Evolutionary conservation across 2,329 filamentous ascomycete species (phyloP), one percentile per base, ranked within the genome.

Genomic region (Xylariaceae sp.): DNA sequence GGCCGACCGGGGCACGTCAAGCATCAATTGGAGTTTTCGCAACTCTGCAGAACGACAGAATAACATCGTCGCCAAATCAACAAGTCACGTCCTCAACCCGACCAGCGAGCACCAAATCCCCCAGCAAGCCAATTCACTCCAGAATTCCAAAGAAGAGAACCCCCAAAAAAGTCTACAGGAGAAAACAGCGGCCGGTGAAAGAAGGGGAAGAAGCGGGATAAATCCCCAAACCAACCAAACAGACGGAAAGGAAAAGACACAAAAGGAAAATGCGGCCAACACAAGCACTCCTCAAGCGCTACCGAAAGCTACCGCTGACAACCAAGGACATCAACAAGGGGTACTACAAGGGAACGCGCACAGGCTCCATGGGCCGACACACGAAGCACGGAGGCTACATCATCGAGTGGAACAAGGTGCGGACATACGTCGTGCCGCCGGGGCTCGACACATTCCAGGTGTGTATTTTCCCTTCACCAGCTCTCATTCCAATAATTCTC

Each of bases 341-440:
- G 63, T 99, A 86, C 83, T 99, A 99, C 84, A 97, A 97, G 80
- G 94, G 94, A 69, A 96, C 88, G 65, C 81, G 92, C 44, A 87
- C 90, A 0, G 94, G 94, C 1, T 84, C 88, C 40, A 91, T 95
- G 84, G 94, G 94, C 71, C 74, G 78, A 13, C 89, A 95, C 74
- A 92, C 88, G 51, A 88, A 88, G 70, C 83, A 84, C 69, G 94
- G 92, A 71, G 86, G 86, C 47, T 99, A 94, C 72, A 71, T 84
- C 44, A 85, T 97, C 62, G 88, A 97, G 62, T 95, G 81, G 80
- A 73, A 78, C 52, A 96, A 95, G 74, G 89, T 97, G 67, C 86
- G 92, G 72, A 96, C 92, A 51, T 99, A 91, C 70, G 87, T 88
- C 52, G 89, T 89, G 63, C 92, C 92, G 0, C 72, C 83, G 37